Percentiles rank a stretch among this genome's conserved stretches.
Conservation (phyloP, 768 basidiomycete species). For the Podaxis rugospora region DNA sequence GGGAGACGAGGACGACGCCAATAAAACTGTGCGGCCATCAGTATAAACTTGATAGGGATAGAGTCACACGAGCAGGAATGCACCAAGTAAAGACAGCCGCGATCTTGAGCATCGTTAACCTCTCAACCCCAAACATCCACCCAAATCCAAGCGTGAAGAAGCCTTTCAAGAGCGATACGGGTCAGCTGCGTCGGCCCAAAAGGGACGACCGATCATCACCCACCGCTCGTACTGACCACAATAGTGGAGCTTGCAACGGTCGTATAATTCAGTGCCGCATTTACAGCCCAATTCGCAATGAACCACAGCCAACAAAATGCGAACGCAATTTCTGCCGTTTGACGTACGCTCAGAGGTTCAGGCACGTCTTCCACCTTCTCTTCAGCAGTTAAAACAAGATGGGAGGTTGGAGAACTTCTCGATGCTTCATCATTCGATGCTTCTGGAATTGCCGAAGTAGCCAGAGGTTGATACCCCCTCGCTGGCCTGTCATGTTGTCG, state of each 20-base stretch:
- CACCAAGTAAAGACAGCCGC: slow-evolving; percentile 78
- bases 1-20: slow-evolving; percentile 85
- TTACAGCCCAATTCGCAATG: slow-evolving; percentile 87
- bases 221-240: slow-evolving; percentile 85
- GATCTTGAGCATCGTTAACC: slow-evolving; percentile 65
- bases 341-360: slow-evolving; percentile 28
- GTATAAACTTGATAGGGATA: too few relatives aligned
- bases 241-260: slow-evolving; percentile 94
- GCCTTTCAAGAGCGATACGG: slow-evolving; percentile 38
- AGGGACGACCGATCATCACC: slow-evolving; percentile 17
- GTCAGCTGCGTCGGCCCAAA: too few relatives aligned
- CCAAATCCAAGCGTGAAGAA: slow-evolving; percentile 92
- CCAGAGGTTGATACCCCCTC: slow-evolving; percentile 21
- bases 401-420: neutral
- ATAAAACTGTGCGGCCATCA: slow-evolving; percentile 31
- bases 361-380: slow-evolving; percentile 12
- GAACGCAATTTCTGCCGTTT: slow-evolving; percentile 77
- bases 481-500: slow-evolving; percentile 4
- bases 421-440: neutral
- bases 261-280: slow-evolving; percentile 81
- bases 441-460: slow-evolving; percentile 9
- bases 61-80: slow-evolving; percentile 11
- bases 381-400: slow-evolving; percentile 4
- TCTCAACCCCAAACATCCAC: slow-evolving; percentile 76
- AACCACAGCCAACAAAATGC: slow-evolving; percentile 92